Evolutionary conservation across 2,329 filamentous ascomycete species (phyloP).

Genomic region (Neurospora sp.): DNA sequence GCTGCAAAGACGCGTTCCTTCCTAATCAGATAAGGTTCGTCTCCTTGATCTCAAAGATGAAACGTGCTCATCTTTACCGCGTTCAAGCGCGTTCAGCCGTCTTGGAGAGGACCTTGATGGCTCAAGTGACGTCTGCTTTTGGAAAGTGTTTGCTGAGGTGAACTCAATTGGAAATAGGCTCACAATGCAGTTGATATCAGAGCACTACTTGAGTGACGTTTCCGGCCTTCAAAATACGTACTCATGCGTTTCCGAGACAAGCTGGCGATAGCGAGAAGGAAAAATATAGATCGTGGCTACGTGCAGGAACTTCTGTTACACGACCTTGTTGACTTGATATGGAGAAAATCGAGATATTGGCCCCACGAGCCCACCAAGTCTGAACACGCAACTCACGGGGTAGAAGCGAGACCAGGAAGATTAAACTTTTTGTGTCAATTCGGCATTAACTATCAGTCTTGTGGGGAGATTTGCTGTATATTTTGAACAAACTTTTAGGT

Average conservation of each 20-base stretch:
- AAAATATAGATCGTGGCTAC: not conserved
- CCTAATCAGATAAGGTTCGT: not conserved
- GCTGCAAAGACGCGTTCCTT: not conserved
- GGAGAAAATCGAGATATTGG: not conserved
- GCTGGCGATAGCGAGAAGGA: not conserved
- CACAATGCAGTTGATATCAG: not conserved
- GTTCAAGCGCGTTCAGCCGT: not conserved
- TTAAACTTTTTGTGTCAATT: not conserved
- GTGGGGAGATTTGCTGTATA: not conserved
- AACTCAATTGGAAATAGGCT: not conserved
- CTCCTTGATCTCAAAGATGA: not conserved
- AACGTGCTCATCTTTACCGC: not conserved
- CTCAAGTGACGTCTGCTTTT: not conserved
- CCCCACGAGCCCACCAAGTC: not conserved
- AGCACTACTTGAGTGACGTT: not conserved
- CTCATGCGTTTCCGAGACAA: not conserved
- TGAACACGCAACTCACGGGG: not conserved
- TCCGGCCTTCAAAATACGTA: not conserved
- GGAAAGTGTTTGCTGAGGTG: not conserved
- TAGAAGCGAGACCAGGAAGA: not conserved
- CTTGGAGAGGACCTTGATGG: not conserved
- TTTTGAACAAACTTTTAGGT: not conserved
- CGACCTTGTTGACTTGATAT: not conserved
- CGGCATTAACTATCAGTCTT: conserved; percentile 10
- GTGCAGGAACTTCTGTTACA: not conserved